phyloP scores from a whole-genome alignment of 169 alveolate genomes.

The Plasmodium relictum region DNA sequence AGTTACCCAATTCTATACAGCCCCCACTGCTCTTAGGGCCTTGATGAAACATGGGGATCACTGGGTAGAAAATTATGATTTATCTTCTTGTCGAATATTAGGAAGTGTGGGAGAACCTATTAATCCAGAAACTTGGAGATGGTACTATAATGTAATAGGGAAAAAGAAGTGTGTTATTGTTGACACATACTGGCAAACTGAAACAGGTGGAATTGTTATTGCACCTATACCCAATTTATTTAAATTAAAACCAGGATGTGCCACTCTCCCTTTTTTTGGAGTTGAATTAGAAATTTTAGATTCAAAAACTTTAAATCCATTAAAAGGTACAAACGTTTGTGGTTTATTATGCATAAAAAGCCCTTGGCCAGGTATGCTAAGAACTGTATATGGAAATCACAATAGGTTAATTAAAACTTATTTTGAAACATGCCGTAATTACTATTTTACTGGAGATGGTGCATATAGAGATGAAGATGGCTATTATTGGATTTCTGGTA shows the following conservation, averaged over 20 bases:
- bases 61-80: conserved; percentile 81
- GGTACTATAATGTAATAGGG: conserved; percentile 92
- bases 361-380: conserved; percentile 94
- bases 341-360: conserved; percentile 91
- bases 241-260: conserved; percentile 95
- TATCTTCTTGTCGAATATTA: conserved; percentile 84
- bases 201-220: conserved; percentile 95
- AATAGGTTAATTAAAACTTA: conserved; percentile 88
- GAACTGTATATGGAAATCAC: conserved; percentile 93
- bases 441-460: conserved; percentile 97
- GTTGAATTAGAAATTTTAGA: conserved; percentile 91
- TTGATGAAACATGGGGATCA: conserved; percentile 89
- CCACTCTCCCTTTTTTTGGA: conserved; percentile 91
- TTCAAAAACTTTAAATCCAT: conserved; percentile 90
- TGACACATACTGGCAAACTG: conserved; percentile 99
- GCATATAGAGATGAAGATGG: conserved; percentile 96
- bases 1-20: conserved; percentile 95
- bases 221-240: conserved; percentile 94
- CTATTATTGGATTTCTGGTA: conserved; percentile 95
- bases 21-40: conserved; percentile 98
- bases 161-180: conserved; percentile 88
- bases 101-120: conserved; percentile 96
- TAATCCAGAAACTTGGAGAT: conserved; percentile 96
- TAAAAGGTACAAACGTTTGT: conserved; percentile 84
- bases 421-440: conserved; percentile 89